Conservation (phyloP, 495 filamentous ascomycete genomes). For the Xylaria venustula region DNA sequence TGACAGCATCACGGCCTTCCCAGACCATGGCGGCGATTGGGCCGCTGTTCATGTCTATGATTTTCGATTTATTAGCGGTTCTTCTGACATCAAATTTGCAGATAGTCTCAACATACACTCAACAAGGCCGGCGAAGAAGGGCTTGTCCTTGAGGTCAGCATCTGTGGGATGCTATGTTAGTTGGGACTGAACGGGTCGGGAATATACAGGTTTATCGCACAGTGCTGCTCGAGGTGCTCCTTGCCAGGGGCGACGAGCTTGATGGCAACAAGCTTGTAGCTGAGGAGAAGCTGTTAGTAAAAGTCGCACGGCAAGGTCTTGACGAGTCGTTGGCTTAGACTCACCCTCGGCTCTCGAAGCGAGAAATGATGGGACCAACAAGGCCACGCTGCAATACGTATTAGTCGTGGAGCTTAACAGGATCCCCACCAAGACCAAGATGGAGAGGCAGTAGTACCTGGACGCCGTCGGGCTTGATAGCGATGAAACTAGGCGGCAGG, state of each 20-base stretch:
- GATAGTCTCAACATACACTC: conserved; percentile 57
- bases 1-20: conserved; percentile 96
- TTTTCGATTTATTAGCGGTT: not conserved
- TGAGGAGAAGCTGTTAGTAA: conserved; percentile 32
- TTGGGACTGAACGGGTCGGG: conserved; percentile 4
- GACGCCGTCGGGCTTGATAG: conserved; percentile 98
- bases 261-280: conserved; percentile 97
- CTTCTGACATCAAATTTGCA: not conserved
- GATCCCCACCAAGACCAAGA: conserved; percentile 5
- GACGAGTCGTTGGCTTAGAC: conserved; percentile 23
- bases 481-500: conserved; percentile 84
- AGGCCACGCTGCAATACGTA: conserved; percentile 75
- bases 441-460: conserved; percentile 79
- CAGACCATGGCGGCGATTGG: conserved; percentile 99
- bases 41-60: conserved; percentile 89
- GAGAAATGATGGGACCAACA: conserved; percentile 90
- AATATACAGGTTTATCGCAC: conserved; percentile 34
- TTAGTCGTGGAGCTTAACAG: conserved; percentile 13
- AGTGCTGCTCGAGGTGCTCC: conserved; percentile 97
- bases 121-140: conserved; percentile 93
- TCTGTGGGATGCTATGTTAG: conserved; percentile 50
- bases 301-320: not conserved
- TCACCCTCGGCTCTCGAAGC: conserved; percentile 93
- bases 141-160: conserved; percentile 84
- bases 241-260: conserved; percentile 86